These are phyloP conservation scores for Alternaria metachromatica DNA, from an alignment of 2,329 filamentous ascomycete species.

Conservation along the genomic window DNA sequence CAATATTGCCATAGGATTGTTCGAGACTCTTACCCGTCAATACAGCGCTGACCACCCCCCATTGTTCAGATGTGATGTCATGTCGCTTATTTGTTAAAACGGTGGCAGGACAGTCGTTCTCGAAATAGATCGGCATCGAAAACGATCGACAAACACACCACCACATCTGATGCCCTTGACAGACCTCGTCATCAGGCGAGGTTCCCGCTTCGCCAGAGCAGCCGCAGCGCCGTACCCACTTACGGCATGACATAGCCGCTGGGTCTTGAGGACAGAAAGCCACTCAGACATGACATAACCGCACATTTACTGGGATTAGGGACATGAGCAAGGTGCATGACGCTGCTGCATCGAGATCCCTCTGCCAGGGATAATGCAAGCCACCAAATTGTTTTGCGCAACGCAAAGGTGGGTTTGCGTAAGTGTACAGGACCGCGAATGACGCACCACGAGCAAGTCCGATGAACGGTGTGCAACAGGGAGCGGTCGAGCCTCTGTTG, in stretches of 20 bases:
- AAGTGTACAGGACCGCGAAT: not conserved
- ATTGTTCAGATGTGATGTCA: slow-evolving; percentile 5
- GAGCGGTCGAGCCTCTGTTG: not conserved
- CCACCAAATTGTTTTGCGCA: slow-evolving; percentile 2
- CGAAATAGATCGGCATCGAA: slow-evolving; percentile 9
- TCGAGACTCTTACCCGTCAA: not conserved
- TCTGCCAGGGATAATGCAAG: slow-evolving; percentile 4
- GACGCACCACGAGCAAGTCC: not conserved
- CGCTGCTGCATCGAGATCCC: slow-evolving; percentile 2
- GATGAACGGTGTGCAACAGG: not conserved
- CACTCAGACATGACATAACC: slow-evolving; percentile 9
- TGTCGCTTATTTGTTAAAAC: slow-evolving; percentile 6
- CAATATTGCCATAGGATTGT: not conserved
- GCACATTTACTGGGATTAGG: not conserved
- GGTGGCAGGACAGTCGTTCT: not conserved
- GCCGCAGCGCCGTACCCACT: not conserved
- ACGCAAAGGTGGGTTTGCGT: not conserved
- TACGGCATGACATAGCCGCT: slow-evolving; percentile 9
- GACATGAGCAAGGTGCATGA: slow-evolving; percentile 1
- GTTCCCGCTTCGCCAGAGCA: slow-evolving; percentile 6
- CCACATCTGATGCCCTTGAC: not conserved
- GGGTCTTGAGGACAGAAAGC: not conserved
- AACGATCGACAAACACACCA: slow-evolving; percentile 7
- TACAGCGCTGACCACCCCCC: slow-evolving; percentile 6
- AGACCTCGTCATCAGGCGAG: slow-evolving; percentile 12